Evolutionary conservation across 2,329 filamentous ascomycete genomes (phyloP).

Genomic region (Geoglossum cookeanum): DNA sequence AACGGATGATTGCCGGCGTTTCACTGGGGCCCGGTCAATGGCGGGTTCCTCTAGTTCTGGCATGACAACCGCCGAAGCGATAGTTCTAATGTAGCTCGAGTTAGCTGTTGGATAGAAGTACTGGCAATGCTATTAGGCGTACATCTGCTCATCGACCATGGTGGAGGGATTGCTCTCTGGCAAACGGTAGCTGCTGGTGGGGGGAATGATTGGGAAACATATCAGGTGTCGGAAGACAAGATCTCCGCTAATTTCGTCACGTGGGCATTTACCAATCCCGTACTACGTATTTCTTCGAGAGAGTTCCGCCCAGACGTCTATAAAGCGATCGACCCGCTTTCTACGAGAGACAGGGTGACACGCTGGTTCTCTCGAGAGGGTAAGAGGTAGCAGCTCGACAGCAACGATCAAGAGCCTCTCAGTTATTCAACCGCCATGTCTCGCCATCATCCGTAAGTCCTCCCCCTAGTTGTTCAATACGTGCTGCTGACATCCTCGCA

Average conservation of each 20-base stretch:
- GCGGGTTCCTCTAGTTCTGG: constrained; percentile 23
- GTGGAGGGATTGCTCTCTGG: background rate
- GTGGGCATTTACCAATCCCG: background rate
- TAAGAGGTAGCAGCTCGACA: background rate
- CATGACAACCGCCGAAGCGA: constrained; percentile 34
- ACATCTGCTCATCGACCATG: constrained; percentile 3
- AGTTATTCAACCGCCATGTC: constrained; percentile 41
- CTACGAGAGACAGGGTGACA: background rate
- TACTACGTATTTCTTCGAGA: background rate
- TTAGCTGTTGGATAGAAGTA: background rate
- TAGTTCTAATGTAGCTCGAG: constrained; percentile 17
- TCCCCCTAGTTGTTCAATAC: constrained; percentile 3
- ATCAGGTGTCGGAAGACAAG: background rate
- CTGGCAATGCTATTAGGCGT: background rate
- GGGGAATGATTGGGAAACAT: background rate
- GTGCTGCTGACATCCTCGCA: constrained; percentile 19
- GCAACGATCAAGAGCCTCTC: background rate
- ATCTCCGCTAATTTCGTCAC: background rate
- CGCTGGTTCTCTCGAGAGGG: background rate
- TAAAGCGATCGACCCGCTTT: background rate
- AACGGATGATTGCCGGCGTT: constrained; percentile 35
- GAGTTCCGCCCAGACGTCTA: background rate
- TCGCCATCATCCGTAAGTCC: constrained; percentile 71
- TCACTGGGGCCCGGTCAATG: constrained; percentile 20
- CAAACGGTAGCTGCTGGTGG: background rate